A percentile compares a stretch with the other conserved stretches of the same genome.
Evolutionary conservation across 1,284 basidiomycete genomes (phyloP).

Genomic region (Afroboletus lepidellus): DNA sequence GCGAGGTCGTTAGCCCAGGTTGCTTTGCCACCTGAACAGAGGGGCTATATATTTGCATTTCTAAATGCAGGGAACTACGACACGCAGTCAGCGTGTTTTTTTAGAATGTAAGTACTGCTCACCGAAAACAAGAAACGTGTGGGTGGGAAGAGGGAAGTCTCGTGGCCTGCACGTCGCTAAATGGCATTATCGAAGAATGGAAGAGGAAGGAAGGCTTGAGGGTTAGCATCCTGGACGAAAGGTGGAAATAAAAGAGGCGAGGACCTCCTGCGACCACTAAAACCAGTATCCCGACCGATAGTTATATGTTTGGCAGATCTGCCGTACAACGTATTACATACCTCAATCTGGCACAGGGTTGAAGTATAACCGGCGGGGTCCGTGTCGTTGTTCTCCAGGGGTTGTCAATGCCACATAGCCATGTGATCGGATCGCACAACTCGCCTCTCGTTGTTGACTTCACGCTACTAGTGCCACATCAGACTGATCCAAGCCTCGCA

Average conservation of each 20-base stretch:
- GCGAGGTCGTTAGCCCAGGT: slow-evolving; percentile 34
- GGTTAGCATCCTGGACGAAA: slow-evolving; percentile 19
- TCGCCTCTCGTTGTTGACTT: not conserved
- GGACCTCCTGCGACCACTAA: not conserved
- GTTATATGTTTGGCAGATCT: slow-evolving; percentile 23
- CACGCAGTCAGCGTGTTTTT: not conserved
- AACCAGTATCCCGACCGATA: not conserved
- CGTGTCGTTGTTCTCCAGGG: slow-evolving; percentile 8
- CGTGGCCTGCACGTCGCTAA: slow-evolving; percentile 29
- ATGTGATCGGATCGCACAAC: slow-evolving; percentile 14
- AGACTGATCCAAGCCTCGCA: not conserved
- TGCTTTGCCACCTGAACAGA: slow-evolving; percentile 49
- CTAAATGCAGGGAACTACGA: slow-evolving; percentile 52
- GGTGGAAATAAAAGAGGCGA: not conserved
- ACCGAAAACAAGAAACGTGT: slow-evolving; percentile 50
- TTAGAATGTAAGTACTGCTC: slow-evolving; percentile 7
- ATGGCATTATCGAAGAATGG: slow-evolving; percentile 16
- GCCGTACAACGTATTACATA: slow-evolving; percentile 21
- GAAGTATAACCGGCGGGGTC: slow-evolving; percentile 9
- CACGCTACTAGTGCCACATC: not conserved
- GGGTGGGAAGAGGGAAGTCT: slow-evolving; percentile 27
- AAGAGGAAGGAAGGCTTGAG: slow-evolving; percentile 29
- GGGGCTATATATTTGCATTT: slow-evolving; percentile 59
- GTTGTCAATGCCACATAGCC: slow-evolving; percentile 7
- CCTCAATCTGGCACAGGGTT: slow-evolving; percentile 21